Conservation (phyloP, 352 stramenopile genomes). For the Peronospora destructor region DNA sequence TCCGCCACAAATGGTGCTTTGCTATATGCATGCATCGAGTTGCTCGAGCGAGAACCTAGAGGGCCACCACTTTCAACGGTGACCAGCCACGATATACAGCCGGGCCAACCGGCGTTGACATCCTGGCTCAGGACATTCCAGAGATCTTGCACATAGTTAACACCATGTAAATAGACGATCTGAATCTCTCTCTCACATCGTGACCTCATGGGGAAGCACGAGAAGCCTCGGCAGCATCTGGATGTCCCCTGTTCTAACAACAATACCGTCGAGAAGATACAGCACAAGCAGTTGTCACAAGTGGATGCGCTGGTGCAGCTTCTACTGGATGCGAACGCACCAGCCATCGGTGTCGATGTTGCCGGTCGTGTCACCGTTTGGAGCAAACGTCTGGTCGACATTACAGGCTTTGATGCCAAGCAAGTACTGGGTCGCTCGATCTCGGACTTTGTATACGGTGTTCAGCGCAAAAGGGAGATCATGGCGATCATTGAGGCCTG, state of each 20-base stretch:
- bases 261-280: constrained; percentile 4
- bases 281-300: constrained; percentile 6
- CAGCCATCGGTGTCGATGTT: constrained; percentile 50
- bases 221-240: constrained; percentile 5
- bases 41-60: too few species aligned
- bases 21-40: too few species aligned
- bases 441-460: constrained; percentile 46
- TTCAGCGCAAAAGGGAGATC: constrained; percentile 30
- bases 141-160: too few species aligned
- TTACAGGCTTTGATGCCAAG: constrained; percentile 42
- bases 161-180: too few species aligned
- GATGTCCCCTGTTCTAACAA: constrained; percentile 6
- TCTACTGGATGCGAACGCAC: constrained; percentile 56
- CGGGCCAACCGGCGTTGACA: too few species aligned
- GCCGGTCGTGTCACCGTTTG: constrained; percentile 49
- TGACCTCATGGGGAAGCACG: constrained; percentile 23
- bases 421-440: constrained; percentile 38
- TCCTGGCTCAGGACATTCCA: too few species aligned
- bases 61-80: too few species aligned
- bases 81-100: too few species aligned
- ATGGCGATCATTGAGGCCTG: constrained; percentile 17
- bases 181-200: too few species aligned
- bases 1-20: too few species aligned
- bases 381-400: constrained; percentile 45
- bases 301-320: constrained; percentile 24